Evolutionary conservation across 2,329 filamentous ascomycete genomes (phyloP).

Genomic region (Colletotrichum sojae): DNA sequence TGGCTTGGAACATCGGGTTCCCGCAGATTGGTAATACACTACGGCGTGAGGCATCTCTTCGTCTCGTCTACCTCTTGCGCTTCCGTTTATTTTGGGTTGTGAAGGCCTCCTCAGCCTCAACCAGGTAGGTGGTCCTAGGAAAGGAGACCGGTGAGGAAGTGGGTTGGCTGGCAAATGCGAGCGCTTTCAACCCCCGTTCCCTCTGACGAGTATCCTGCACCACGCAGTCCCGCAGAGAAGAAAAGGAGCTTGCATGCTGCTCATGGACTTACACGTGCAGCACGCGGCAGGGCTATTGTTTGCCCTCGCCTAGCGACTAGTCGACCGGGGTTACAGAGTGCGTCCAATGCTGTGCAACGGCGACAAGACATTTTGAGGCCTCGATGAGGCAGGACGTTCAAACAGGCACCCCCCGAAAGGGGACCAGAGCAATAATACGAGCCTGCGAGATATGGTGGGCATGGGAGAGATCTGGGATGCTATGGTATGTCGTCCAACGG

Average conservation of each 20-base stretch:
- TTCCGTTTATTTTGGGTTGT: conserved; percentile 1
- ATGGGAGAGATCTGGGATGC: conserved; percentile 11
- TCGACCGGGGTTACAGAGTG: conserved; percentile 3
- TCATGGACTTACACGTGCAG: conserved; percentile 7
- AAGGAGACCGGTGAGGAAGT: background rate
- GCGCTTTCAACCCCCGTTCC: background rate
- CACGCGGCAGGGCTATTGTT: conserved; percentile 11
- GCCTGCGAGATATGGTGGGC: conserved; percentile 4
- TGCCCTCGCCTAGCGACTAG: conserved; percentile 20
- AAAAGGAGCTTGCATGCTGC: background rate
- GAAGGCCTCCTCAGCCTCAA: conserved; percentile 1
- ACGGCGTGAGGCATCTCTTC: background rate
- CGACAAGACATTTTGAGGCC: conserved; percentile 34
- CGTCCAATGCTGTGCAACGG: conserved; percentile 25
- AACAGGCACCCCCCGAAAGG: background rate
- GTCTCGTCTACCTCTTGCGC: background rate
- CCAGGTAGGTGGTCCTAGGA: background rate
- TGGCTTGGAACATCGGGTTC: conserved; percentile 9
- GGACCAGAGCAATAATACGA: conserved; percentile 3
- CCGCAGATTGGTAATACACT: background rate
- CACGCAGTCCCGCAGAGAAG: background rate
- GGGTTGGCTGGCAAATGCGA: conserved; percentile 2
- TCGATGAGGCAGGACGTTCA: conserved; percentile 34
- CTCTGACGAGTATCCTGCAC: background rate
- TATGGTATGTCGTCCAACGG: conserved; percentile 16